These are phyloP conservation scores for Monilinia aucupariae DNA, from an alignment of 2,329 filamentous ascomycete species.

Conservation along the genomic window DNA sequence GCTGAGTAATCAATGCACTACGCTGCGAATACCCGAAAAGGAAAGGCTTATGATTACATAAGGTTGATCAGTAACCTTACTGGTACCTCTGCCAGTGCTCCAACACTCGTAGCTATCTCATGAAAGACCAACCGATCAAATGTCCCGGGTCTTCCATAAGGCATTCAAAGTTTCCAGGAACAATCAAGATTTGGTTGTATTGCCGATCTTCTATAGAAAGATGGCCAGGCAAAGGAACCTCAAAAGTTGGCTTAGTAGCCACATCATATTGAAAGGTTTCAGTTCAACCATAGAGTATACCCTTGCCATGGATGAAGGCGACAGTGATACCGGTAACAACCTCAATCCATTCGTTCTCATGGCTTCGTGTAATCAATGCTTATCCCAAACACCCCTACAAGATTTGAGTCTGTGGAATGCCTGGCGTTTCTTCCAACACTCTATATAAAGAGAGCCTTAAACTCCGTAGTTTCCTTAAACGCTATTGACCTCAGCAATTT, in stretches of 20 bases:
- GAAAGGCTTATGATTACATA: constrained; percentile 5
- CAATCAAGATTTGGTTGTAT: neutral
- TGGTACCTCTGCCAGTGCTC: no score
- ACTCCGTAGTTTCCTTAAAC: neutral
- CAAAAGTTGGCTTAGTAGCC: neutral
- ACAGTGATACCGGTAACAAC: neutral
- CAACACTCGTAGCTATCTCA: no score
- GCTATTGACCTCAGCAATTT: neutral
- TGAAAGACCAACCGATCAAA: no score
- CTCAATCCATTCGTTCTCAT: neutral
- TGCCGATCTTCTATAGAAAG: neutral
- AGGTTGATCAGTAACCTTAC: neutral
- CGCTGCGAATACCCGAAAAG: constrained; percentile 15
- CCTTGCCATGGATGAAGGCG: neutral
- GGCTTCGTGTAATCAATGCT: no score
- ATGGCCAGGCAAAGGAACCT: neutral
- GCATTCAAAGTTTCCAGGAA: neutral
- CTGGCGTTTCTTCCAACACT: neutral
- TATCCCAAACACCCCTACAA: neutral
- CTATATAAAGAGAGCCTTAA: neutral
- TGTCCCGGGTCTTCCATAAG: no score
- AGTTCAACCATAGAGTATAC: neutral
- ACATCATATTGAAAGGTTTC: neutral
- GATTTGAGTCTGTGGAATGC: neutral
- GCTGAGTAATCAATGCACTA: constrained; percentile 12